Conservation (phyloP, 495 filamentous ascomycete genomes). For the Daldinia concentrica region DNA sequence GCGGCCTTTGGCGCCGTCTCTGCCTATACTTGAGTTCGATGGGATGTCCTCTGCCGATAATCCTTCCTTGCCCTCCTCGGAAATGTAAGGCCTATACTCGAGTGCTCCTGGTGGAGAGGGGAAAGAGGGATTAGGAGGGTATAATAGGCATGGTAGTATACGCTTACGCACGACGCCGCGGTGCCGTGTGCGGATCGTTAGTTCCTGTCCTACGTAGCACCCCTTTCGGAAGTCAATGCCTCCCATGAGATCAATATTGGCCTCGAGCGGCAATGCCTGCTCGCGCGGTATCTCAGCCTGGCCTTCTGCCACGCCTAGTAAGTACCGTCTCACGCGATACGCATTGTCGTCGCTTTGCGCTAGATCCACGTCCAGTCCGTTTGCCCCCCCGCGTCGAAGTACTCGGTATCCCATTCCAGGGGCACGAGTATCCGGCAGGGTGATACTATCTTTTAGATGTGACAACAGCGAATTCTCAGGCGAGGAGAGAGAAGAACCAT, state of each 20-base stretch:
- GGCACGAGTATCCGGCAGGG: conserved; percentile 69
- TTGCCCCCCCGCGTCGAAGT: conserved; percentile 53
- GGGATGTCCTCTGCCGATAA: conserved; percentile 43
- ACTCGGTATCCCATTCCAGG: conserved; percentile 73
- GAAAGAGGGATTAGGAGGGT: conserved; percentile 42
- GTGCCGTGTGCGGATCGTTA: conserved; percentile 94
- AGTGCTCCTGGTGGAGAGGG: conserved; percentile 5
- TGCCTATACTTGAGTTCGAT: conserved; percentile 52
- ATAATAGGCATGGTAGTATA: conserved; percentile 85
- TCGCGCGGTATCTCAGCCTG: conserved; percentile 76
- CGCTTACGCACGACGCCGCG: conserved; percentile 92
- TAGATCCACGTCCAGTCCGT: conserved; percentile 33
- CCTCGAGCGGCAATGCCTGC: conserved; percentile 79
- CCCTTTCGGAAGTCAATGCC: conserved; percentile 94
- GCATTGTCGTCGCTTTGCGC: conserved; percentile 45
- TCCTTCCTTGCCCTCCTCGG: neutral
- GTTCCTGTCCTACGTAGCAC: conserved; percentile 95
- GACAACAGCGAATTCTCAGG: neutral
- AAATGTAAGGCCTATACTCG: conserved; percentile 22
- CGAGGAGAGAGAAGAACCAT: conserved; percentile 27
- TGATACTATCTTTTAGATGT: conserved; percentile 43
- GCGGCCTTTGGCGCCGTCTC: conserved; percentile 63
- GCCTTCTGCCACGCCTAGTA: conserved; percentile 86
- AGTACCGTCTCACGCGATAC: conserved; percentile 77
- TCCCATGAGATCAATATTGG: conserved; percentile 81